Percentiles rank a stretch among this genome's conserved stretches.
phyloP scores from a whole-genome alignment of 2,329 filamentous ascomycete genomes.

The Colletotrichum limetticola region DNA sequence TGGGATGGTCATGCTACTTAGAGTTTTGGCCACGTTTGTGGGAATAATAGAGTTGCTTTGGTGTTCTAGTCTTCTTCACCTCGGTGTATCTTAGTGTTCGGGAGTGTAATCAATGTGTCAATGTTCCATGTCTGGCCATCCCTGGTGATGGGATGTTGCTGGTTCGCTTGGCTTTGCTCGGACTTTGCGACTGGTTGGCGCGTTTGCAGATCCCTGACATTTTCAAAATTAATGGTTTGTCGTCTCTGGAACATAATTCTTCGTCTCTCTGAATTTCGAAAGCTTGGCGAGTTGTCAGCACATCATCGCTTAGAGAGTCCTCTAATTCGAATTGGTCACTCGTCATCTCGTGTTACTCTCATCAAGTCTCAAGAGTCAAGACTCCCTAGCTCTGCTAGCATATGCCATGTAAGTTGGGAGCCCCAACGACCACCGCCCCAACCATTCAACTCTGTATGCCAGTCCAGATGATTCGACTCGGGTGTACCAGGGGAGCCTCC shows the following conservation, averaged over 20 bases:
- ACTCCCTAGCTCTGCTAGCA: not conserved
- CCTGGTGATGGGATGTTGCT: not conserved
- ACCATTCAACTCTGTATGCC: not conserved
- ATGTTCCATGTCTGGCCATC: not conserved
- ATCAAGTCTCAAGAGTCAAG: not conserved
- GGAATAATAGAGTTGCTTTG: not conserved
- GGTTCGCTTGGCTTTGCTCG: not conserved
- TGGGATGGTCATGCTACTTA: not conserved
- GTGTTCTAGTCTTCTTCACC: not conserved
- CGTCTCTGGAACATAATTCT: not conserved
- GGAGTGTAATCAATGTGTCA: not conserved
- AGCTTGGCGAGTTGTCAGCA: not conserved
- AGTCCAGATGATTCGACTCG: slow-evolving; percentile 6
- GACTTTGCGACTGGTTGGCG: not conserved
- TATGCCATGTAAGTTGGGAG: not conserved
- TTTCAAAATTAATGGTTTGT: slow-evolving; percentile 5
- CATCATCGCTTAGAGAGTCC: not conserved
- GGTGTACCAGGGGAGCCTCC: slow-evolving; percentile 4
- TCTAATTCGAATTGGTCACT: not conserved
- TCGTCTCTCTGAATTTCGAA: not conserved
- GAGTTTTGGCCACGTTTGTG: not conserved
- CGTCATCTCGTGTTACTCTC: not conserved
- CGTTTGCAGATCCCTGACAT: slow-evolving; percentile 4
- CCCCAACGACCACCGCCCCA: not conserved
- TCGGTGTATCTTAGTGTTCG: not conserved